Evolutionary conservation across 2,329 filamentous ascomycete species (phyloP).

Genomic region (Cercospora nicotianae): DNA sequence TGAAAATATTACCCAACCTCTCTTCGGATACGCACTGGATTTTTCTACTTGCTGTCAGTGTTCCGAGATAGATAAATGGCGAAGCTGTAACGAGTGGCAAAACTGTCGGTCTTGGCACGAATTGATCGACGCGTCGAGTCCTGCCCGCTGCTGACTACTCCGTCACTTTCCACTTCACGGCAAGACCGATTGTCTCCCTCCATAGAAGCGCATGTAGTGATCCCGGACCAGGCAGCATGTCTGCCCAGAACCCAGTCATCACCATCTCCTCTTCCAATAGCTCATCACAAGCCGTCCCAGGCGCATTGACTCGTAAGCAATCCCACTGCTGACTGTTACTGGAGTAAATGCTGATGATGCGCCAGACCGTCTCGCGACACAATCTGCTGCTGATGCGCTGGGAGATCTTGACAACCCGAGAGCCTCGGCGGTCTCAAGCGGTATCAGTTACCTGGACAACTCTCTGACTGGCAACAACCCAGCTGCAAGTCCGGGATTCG

Average conservation of each 20-base stretch:
- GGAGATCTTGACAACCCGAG: not conserved
- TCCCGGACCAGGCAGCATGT: constrained; percentile 10
- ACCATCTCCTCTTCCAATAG: constrained; percentile 16
- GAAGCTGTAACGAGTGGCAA: not conserved
- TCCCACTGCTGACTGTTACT: not conserved
- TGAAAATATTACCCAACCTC: not conserved
- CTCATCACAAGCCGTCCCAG: not conserved
- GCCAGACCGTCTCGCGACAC: constrained; percentile 23
- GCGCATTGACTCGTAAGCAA: constrained; percentile 11
- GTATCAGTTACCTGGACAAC: constrained; percentile 17
- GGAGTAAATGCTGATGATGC: not conserved
- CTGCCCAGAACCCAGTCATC: constrained; percentile 12
- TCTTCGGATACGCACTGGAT: not conserved
- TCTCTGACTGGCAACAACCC: constrained; percentile 14
- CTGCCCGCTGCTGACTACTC: not conserved
- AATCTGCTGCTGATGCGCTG: constrained; percentile 19
- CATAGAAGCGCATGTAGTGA: not conserved
- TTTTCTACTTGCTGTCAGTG: not conserved
- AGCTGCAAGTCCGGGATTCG: constrained; percentile 57
- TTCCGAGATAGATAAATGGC: not conserved
- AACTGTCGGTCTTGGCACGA: not conserved
- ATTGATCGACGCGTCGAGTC: not conserved
- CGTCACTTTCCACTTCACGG: not conserved
- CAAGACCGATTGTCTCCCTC: not conserved
- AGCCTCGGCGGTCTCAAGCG: constrained; percentile 14